These are phyloP conservation scores for Ustilago esculenta DNA, from an alignment of 1,284 basidiomycete genomes.

Conservation along the genomic window DNA sequence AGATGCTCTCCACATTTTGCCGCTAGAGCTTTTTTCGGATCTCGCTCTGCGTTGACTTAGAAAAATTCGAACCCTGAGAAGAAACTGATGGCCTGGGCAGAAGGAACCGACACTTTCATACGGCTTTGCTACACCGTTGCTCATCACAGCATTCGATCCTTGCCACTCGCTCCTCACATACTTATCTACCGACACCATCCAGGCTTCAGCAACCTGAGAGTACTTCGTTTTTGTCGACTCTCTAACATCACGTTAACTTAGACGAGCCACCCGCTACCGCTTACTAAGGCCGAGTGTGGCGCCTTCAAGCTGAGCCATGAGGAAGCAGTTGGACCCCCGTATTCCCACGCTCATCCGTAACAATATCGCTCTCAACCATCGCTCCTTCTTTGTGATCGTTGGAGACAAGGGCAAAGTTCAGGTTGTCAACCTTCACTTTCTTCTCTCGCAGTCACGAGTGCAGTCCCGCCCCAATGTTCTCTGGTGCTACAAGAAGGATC, in stretches of 20 bases:
- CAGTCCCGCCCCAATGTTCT: slow-evolving; percentile 60
- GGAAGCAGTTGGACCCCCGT: slow-evolving; percentile 76
- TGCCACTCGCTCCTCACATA: too few species aligned
- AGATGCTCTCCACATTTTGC: slow-evolving; percentile 1
- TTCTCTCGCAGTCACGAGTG: slow-evolving; percentile 69
- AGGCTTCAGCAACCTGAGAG: too few species aligned
- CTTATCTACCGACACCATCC: too few species aligned
- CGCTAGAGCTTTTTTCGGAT: slow-evolving; percentile 15
- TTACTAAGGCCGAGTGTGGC: slow-evolving; percentile 2
- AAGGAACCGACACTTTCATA: too few species aligned
- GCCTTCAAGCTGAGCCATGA: slow-evolving; percentile 33
- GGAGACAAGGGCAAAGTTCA: slow-evolving; percentile 95
- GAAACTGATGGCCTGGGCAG: too few species aligned
- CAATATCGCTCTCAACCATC: slow-evolving; percentile 82
- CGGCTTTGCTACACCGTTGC: too few species aligned
- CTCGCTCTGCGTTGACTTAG: slow-evolving; percentile 6
- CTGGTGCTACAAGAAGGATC: slow-evolving; percentile 66
- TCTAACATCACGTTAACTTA: background rate
- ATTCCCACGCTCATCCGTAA: slow-evolving; percentile 92
- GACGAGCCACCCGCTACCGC: background rate
- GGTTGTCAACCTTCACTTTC: slow-evolving; percentile 94
- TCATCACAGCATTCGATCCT: background rate
- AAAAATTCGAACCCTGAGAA: slow-evolving; percentile 24
- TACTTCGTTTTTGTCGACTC: background rate
- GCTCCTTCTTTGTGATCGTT: slow-evolving; percentile 95